Conservation (phyloP, 2,329 filamentous ascomycete genomes). For the Exutisphaerella laricina region DNA sequence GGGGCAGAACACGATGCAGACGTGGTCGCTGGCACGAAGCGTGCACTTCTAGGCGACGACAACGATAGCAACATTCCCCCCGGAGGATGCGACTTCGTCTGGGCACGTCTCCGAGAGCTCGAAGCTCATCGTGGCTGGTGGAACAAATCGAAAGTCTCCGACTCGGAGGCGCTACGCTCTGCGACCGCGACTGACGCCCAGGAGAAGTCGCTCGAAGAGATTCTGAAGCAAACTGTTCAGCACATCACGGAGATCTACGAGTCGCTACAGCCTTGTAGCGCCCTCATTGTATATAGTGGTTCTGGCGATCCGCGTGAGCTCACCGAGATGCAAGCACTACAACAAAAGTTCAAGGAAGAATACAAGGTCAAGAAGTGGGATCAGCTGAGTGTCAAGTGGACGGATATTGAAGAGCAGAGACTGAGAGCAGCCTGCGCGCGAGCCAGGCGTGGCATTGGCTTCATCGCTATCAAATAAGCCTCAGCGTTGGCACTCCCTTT, state of each 20-base stretch:
- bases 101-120: slow-evolving; percentile 57
- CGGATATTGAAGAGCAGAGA: slow-evolving; percentile 57
- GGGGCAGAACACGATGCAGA: slow-evolving; percentile 54
- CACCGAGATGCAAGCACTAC: slow-evolving; percentile 51
- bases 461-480: slow-evolving; percentile 53
- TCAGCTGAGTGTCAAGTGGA: slow-evolving; percentile 58
- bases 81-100: slow-evolving; percentile 56
- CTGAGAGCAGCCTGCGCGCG: slow-evolving; percentile 51
- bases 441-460: slow-evolving; percentile 54
- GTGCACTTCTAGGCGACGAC: slow-evolving; percentile 44
- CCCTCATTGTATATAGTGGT: slow-evolving; percentile 60
- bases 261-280: slow-evolving; percentile 53
- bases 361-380: slow-evolving; percentile 59
- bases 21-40: slow-evolving; percentile 52
- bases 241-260: slow-evolving; percentile 51
- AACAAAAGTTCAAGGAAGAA: slow-evolving; percentile 52
- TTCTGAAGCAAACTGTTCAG: slow-evolving; percentile 47
- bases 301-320: slow-evolving; percentile 57
- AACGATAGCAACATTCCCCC: slow-evolving; percentile 40
- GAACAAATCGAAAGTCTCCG: slow-evolving; percentile 44
- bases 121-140: slow-evolving; percentile 58
- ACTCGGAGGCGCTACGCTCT: slow-evolving; percentile 33
- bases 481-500: no score
- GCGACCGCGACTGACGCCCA: slow-evolving; percentile 15
- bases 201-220: slow-evolving; percentile 36